Evolutionary conservation across 2,329 filamentous ascomycete genomes (phyloP).

Genomic region (Ophiostoma triangulosporum): DNA sequence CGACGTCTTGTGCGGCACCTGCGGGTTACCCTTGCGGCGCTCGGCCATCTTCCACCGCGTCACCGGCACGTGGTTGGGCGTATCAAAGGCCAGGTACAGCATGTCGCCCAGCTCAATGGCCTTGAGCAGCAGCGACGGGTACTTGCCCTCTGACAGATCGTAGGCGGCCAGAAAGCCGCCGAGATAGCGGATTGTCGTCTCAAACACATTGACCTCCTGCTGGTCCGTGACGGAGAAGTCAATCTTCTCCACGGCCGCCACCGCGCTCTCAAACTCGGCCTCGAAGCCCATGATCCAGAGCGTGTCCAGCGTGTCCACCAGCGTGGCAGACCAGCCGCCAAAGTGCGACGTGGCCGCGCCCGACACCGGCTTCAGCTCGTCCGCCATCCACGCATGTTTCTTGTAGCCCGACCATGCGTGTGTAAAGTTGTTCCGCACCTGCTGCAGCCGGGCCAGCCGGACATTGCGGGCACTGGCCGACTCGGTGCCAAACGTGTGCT

Average conservation of each 20-base stretch:
- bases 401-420: conserved; percentile 49
- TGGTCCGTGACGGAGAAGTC: conserved; percentile 34
- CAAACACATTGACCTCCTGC: conserved; percentile 35
- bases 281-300: conserved; percentile 59
- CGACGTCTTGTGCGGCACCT: not conserved
- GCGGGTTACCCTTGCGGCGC: not conserved
- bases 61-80: conserved; percentile 37
- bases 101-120: conserved; percentile 39
- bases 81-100: conserved; percentile 40
- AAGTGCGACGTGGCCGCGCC: conserved; percentile 31
- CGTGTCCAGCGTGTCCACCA: conserved; percentile 55
- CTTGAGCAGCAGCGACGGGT: conserved; percentile 31
- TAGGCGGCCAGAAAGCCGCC: conserved; percentile 56
- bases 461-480: conserved; percentile 20
- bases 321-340: conserved; percentile 52
- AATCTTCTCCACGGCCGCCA: conserved; percentile 41
- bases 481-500: conserved; percentile 26
- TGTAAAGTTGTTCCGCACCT: conserved; percentile 36
- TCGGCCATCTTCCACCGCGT: conserved; percentile 31
- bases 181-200: conserved; percentile 58
- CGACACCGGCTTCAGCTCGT: conserved; percentile 47
- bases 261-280: conserved; percentile 51
- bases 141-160: conserved; percentile 39
- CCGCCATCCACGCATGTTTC: conserved; percentile 47
- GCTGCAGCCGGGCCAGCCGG: conserved; percentile 26